Evolutionary conservation across 2,329 filamentous ascomycete species (phyloP).

Genomic region (Xylaria sp.): DNA sequence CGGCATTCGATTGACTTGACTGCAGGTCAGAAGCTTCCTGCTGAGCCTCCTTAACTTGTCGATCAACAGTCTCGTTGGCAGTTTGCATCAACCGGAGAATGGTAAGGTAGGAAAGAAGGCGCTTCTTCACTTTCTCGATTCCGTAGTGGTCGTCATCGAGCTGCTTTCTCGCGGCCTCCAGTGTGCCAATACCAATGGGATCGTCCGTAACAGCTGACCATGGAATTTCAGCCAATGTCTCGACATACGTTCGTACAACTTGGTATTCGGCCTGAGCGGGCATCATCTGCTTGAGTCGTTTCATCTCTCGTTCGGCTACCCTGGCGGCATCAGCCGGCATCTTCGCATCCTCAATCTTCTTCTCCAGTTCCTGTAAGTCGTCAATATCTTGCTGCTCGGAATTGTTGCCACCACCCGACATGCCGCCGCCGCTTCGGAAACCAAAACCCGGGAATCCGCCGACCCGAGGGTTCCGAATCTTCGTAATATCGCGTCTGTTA

Average conservation of each 20-base stretch:
- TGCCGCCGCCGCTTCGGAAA: constrained; percentile 36
- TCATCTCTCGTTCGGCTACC: constrained; percentile 84
- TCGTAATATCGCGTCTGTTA: constrained; percentile 34
- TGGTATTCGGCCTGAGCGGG: constrained; percentile 94
- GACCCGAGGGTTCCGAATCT: constrained; percentile 13
- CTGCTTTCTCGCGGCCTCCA: constrained; percentile 76
- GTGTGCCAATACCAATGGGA: constrained; percentile 72
- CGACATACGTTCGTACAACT: constrained; percentile 86
- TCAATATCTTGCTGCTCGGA: constrained; percentile 76
- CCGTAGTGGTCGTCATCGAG: constrained; percentile 96
- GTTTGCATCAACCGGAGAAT: constrained; percentile 94
- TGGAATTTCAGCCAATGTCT: constrained; percentile 89
- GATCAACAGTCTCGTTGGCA: constrained; percentile 76
- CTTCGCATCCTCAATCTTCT: constrained; percentile 75
- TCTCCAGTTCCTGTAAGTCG: constrained; percentile 86
- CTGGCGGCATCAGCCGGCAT: constrained; percentile 81
- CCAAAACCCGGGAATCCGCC: constrained; percentile 23
- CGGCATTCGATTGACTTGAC: constrained; percentile 35
- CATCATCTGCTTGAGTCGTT: constrained; percentile 88
- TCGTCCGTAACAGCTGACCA: constrained; percentile 85
- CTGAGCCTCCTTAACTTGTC: constrained; percentile 65
- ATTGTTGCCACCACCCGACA: constrained; percentile 44
- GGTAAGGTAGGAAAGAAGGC: constrained; percentile 88
- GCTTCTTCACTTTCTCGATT: constrained; percentile 94
- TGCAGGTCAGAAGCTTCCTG: constrained; percentile 47